Conservation (phyloP, 2,329 filamentous ascomycete genomes). For the Colletotrichum sp. region DNA sequence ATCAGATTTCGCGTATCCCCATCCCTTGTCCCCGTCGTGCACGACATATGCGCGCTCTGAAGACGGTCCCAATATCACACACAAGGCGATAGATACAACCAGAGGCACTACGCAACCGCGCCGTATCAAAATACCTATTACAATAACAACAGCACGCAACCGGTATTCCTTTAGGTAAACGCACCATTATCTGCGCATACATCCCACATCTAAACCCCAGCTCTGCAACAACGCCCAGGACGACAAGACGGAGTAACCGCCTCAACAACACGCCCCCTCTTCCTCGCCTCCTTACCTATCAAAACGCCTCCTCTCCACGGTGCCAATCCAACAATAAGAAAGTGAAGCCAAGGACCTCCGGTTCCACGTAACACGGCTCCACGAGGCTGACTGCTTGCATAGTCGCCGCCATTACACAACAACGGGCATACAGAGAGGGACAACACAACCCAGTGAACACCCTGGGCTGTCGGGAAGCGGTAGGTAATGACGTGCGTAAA, state of each 20-base stretch:
- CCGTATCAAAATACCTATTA: neutral
- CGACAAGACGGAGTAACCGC: neutral
- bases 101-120: neutral
- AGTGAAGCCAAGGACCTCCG: too few relatives aligned
- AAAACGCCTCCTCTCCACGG: neutral
- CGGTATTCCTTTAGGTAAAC: neutral
- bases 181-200: neutral
- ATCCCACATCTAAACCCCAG: neutral
- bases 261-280: neutral
- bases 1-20: neutral
- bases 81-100: neutral
- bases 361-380: neutral
- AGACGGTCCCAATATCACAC: neutral
- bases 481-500: neutral
- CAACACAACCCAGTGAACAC: neutral
- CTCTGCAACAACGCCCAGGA: neutral
- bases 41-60: neutral
- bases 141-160: neutral
- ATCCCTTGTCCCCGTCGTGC: neutral
- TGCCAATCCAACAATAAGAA: too few relatives aligned
- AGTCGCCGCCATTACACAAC: neutral
- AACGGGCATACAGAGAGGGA: neutral
- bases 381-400: neutral
- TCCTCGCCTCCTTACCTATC: neutral
- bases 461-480: neutral